These are phyloP conservation scores for Darksidea phi DNA, from an alignment of 495 filamentous ascomycete species.

Conservation along the genomic window DNA sequence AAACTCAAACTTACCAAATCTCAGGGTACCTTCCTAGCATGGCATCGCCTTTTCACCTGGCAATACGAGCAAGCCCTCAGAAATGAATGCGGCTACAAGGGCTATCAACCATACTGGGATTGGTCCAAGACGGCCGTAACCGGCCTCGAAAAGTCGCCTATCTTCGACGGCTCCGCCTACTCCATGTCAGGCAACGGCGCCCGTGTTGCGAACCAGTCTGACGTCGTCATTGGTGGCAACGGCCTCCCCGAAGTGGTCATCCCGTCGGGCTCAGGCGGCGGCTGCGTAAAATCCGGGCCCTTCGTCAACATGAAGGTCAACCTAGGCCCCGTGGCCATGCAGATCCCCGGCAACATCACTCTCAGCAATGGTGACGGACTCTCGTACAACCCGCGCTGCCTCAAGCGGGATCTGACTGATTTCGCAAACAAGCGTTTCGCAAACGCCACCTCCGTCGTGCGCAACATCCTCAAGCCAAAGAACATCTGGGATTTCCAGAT, in stretches of 20 bases:
- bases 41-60: constrained; percentile 32
- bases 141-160: constrained; percentile 55
- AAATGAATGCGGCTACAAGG: constrained; percentile 40
- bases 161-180: constrained; percentile 63
- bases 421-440: constrained; percentile 18
- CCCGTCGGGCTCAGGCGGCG: constrained; percentile 58
- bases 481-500: constrained; percentile 30
- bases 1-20: not conserved
- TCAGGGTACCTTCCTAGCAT: constrained; percentile 30
- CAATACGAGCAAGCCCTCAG: constrained; percentile 34
- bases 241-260: constrained; percentile 36
- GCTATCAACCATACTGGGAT: constrained; percentile 58
- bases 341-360: constrained; percentile 11
- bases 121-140: constrained; percentile 54
- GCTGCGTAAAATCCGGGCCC: constrained; percentile 62
- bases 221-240: constrained; percentile 29
- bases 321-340: constrained; percentile 23
- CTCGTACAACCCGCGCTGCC: constrained; percentile 27
- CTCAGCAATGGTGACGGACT: constrained; percentile 12
- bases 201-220: constrained; percentile 44
- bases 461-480: constrained; percentile 11
- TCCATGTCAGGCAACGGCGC: constrained; percentile 64
- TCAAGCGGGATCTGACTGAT: constrained; percentile 27
- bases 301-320: constrained; percentile 46
- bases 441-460: constrained; percentile 13